Percentiles rank a stretch among this genome's conserved stretches.
phyloP scores from a whole-genome alignment of 192 early-diverging fungal genomes.

The Thamnidium elegans region DNA sequence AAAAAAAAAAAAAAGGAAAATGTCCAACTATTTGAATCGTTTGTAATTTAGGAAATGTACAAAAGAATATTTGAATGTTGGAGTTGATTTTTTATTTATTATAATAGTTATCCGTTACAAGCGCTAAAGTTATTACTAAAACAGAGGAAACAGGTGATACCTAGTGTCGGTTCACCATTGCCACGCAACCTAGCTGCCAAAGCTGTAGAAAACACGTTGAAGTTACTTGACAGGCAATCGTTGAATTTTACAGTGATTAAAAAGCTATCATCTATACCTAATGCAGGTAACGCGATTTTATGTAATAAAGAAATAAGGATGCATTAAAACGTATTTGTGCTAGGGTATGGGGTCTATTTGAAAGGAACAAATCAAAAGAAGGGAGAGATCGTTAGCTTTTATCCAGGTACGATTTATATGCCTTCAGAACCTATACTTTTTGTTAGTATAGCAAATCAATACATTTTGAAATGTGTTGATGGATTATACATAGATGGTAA shows the following conservation, averaged over 20 bases:
- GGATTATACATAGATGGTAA: conserved; percentile 47
- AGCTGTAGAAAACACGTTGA: conserved; percentile 2
- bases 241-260: conserved; percentile 1
- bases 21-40: conserved; percentile 10
- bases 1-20: conserved; percentile 1
- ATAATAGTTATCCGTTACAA: conserved; percentile 12
- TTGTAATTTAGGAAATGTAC: neutral
- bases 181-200: neutral
- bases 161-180: neutral
- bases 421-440: conserved; percentile 46
- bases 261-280: conserved; percentile 1
- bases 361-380: conserved; percentile 10
- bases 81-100: neutral
- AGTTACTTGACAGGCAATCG: neutral
- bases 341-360: conserved; percentile 28
- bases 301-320: too few relatives aligned
- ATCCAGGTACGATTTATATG: conserved; percentile 39
- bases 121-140: neutral
- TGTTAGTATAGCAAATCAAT: conserved; percentile 41
- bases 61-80: neutral
- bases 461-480: conserved; percentile 48
- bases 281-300: conserved; percentile 7
- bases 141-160: neutral
- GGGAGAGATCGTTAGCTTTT: conserved; percentile 29
- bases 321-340: neutral